Evolutionary conservation across 2,329 filamentous ascomycete species (phyloP).

Genomic region (Ophiostoma tasmaniense): DNA sequence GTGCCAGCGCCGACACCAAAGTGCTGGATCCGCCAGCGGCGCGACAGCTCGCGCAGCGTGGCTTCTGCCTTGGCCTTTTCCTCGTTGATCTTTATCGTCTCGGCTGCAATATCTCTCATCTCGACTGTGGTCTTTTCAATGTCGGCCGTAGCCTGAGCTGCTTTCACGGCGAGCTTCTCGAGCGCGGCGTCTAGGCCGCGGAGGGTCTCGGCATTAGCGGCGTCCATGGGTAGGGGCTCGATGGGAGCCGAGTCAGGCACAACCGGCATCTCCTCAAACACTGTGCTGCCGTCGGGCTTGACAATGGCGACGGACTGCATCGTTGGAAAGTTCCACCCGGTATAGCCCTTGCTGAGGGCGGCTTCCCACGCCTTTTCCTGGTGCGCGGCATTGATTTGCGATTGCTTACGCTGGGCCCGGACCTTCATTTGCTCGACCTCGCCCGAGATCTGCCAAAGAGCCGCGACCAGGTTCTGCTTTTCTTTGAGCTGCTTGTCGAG

Average conservation of each 20-base stretch:
- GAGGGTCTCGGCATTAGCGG: not conserved
- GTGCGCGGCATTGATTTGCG: not conserved
- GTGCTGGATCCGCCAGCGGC: slow-evolving; percentile 12
- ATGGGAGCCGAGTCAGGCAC: not conserved
- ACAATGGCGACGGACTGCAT: not conserved
- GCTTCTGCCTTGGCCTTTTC: not conserved
- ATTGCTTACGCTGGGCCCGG: not conserved
- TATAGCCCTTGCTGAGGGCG: not conserved
- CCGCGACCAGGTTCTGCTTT: not conserved
- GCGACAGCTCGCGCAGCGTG: slow-evolving; percentile 8
- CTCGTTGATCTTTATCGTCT: not conserved
- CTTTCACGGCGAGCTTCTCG: not conserved
- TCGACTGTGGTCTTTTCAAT: not conserved
- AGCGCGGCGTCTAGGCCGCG: not conserved
- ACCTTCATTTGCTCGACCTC: not conserved
- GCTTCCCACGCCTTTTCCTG: not conserved
- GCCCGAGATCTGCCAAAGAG: not conserved
- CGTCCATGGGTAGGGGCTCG: not conserved
- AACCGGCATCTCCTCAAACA: not conserved
- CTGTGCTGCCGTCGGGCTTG: not conserved
- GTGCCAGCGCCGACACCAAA: slow-evolving; percentile 2
- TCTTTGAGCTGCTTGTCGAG: not conserved
- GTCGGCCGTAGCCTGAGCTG: not conserved
- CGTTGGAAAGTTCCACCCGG: not conserved
- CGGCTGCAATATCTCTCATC: not conserved